Conservation (phyloP, 108 stramenopile genomes). For the Discostella pseudostelligera region DNA sequence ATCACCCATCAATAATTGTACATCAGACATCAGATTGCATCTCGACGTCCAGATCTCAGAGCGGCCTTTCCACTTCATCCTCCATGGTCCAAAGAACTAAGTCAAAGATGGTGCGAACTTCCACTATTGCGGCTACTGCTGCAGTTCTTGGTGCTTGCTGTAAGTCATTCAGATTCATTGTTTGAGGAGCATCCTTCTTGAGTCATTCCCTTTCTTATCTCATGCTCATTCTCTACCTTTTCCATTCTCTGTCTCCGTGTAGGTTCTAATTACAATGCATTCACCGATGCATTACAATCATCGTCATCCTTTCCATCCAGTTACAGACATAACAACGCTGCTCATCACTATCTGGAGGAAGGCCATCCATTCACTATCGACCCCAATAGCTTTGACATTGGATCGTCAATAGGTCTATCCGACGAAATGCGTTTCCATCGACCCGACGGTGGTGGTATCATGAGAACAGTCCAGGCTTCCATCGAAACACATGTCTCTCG, state of each 20-base stretch:
- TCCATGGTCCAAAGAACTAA: not conserved
- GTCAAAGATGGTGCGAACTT: constrained; percentile 4
- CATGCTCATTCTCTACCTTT: not conserved
- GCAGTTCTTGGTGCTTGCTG: constrained; percentile 19
- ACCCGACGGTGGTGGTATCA: not conserved
- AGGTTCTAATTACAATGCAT: not conserved
- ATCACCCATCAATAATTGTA: too few relatives aligned
- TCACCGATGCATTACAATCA: constrained; percentile 20
- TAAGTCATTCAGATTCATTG: constrained; percentile 7
- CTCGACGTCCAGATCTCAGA: too few relatives aligned
- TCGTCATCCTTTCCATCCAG: constrained; percentile 16
- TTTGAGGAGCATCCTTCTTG: not conserved
- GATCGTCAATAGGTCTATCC: constrained; percentile 11
- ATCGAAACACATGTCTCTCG: constrained; percentile 15
- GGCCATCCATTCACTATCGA: constrained; percentile 11
- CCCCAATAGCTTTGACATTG: constrained; percentile 17
- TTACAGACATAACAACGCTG: not conserved
- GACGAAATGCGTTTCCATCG: constrained; percentile 7
- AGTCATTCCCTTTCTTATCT: not conserved
- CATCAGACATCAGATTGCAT: too few relatives aligned
- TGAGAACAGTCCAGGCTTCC: constrained; percentile 22
- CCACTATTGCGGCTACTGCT: constrained; percentile 8
- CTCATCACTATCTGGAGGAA: constrained; percentile 4
- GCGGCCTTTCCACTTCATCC: too few relatives aligned
- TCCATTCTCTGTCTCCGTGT: not conserved